Evolutionary conservation across 257 asterid species (phyloP), one percentile per base, ranked within the genome.

Genomic region (Solanum chilense): DNA sequence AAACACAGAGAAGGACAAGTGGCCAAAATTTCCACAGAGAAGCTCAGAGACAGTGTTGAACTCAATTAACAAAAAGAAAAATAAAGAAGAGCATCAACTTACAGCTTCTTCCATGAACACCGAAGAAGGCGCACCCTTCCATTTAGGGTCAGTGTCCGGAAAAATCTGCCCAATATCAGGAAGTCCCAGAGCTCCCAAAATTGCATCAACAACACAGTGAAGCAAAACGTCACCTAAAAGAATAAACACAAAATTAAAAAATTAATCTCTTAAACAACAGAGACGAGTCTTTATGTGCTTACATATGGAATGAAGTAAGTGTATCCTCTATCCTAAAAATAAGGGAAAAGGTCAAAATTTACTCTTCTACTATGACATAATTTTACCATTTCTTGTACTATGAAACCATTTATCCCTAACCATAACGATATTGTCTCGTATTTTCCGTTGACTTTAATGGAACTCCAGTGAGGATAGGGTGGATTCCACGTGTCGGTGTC

Each of bases 131-230:
- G 98, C 98, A 12, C 99, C 99, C 90, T 95, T 95, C 99, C 99
- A 97, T 86, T 95, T 97, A 70, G 99, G 99, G 89, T 97, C 98
- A 0, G 95, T 92, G 91, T 97, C 99, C 1, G 99, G 98, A 87
- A 97, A 97, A 56, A 95, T 94, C 90, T 95, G 98, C 58, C 99
- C 99, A 18, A 95, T 97, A 91, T 97, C 99, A 10, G 98, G 98
- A 83, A 97, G 97, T 75, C 98, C 99, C 66, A 97, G 86, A 35
- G 98, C 99, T 74, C 98, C 99, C 91, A 97, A 90, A 84, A 97
- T 95, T 18, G 98, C 98, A 91, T 97, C 98, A 85, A 97, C 99
- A 78, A 95, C 98, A 90, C 99, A 97, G 88, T 97, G 99, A 25
- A 97, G 96, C 94, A 97, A 91, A 87, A 97, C 99, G 89, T 97